A percentile compares a stretch with the other conserved stretches of the same genome.
phyloP scores from a whole-genome alignment of 306 rosid genomes.

The Cucumis sativus region Cucumber_9930_V3 NC_026657.2:466501-467000 shows the following conservation, averaged over 20 bases:
- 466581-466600: neutral
- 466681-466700: neutral
- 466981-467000: neutral
- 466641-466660: neutral
- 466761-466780: neutral
- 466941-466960: neutral
- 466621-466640: neutral
- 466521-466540: neutral
- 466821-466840: neutral
- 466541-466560: neutral
- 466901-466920: neutral
- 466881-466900: neutral
- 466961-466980: neutral
- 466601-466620: neutral
- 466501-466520: neutral
- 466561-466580: neutral
- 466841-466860: neutral
- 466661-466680: neutral
- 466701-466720: constrained; percentile 1
- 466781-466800: neutral
- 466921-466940: neutral
- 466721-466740: constrained; percentile 6
- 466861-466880: neutral
- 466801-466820: neutral
- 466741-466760: neutral